Evolutionary conservation across 208 protist species (phyloP).

Genomic region (Strigomonas culicis): DNA sequence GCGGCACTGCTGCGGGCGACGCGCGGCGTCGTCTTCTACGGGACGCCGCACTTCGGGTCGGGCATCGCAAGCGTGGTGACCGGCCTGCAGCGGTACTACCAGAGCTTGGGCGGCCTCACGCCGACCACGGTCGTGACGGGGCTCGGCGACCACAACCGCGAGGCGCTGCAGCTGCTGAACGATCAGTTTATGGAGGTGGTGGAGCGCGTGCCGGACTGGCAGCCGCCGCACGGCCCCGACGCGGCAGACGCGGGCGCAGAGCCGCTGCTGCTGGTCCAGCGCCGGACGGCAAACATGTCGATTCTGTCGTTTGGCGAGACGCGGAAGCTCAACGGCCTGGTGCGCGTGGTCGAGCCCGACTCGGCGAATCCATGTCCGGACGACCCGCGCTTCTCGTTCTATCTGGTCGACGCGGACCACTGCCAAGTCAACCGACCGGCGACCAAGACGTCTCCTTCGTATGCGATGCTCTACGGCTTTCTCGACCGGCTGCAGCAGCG

Average conservation of each 20-base stretch:
- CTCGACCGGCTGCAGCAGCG: conserved; percentile 51
- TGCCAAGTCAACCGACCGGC: conserved; percentile 39
- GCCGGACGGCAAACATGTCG: conserved; percentile 8
- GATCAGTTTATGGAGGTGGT: conserved; percentile 51
- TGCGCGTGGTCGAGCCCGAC: conserved; percentile 55
- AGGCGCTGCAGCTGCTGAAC: conserved; percentile 35
- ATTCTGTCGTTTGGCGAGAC: conserved; percentile 63
- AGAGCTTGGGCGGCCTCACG: conserved; percentile 40
- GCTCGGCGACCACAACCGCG: conserved; percentile 55
- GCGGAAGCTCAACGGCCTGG: conserved; percentile 38
- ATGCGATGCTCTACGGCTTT: conserved; percentile 54
- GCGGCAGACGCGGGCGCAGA: neutral
- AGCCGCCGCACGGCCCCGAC: neutral
- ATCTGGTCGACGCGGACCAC: conserved; percentile 56
- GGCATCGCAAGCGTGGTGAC: conserved; percentile 55
- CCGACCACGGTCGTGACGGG: conserved; percentile 53
- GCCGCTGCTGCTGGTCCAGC: neutral
- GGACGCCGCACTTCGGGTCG: conserved; percentile 71
- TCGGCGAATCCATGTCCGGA: conserved; percentile 54
- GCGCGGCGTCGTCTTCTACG: conserved; percentile 67
- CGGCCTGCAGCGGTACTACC: conserved; percentile 47
- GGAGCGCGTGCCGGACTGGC: conserved; percentile 13
- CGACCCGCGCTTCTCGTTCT: conserved; percentile 50
- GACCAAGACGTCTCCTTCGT: conserved; percentile 49
- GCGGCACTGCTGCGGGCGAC: conserved; percentile 29